Base-by-base conservation (phyloP, 371 early-diverging fungal species). In the Smittium mucronatum region DNA sequence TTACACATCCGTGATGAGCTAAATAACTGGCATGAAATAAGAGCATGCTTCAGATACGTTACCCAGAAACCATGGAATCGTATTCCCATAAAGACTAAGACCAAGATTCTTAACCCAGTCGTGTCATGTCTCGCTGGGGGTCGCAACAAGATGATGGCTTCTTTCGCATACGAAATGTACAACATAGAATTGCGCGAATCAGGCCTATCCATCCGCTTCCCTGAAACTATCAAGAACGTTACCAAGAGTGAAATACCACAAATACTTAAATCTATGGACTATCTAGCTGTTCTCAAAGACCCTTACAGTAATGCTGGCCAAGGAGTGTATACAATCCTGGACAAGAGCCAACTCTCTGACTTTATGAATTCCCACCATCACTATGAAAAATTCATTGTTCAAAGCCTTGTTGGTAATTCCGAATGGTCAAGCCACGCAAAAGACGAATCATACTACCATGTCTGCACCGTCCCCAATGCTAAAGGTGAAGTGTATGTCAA, bases 101-200 rank as follows among this genome's bases (percentile, higher is more conserved):
- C 95, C 0, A 73, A 91, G n/a, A 88, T 94, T 5, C 84, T 94
- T 82, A 94, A 94, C 76, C 83, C 89, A 74, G 89, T 91, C 69
- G 87, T 94, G 26, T 88, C 92, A 25, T 94, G 95, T 75, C 76
- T 94, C 1, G 93, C 95, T 28, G 95, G 95, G 57, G 95, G 95
- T 29, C 86, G 94, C 57, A 94, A 94, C 81, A 94, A 94, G 79
- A 91, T 91, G 89, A 92, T 94, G 92, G 95, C 95, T 1, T 87
- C 91, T n/a, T 81, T 90, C 69, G 93, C 95, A 1, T 94, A 93
- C 77, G 95, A 93, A 72, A 88, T 94, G 65, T 86, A 88, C 70
- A 94, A 94, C 75, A 84, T 90, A 1, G 93, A 94, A 69, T 76
- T 87, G 61, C 81, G 81, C 69, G 79, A 81, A 1, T 75, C 80